Evolutionary conservation across 2,329 filamentous ascomycete genomes (phyloP).

Genomic region (Aphanocladium album): DNA sequence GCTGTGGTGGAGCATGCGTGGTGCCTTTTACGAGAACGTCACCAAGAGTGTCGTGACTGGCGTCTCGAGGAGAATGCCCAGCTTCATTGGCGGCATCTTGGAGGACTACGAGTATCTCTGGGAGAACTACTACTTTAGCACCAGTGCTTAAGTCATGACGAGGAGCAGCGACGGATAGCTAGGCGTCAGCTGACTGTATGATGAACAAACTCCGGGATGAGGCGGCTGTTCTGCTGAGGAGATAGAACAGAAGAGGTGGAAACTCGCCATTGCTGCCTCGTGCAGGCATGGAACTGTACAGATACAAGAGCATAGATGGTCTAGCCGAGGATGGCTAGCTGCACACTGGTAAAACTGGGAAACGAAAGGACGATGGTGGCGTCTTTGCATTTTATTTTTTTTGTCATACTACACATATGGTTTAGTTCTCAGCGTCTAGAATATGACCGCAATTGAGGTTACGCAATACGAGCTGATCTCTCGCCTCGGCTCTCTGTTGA

Average conservation of each 20-base stretch:
- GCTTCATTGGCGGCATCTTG: slow-evolving; percentile 76
- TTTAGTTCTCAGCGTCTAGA: not conserved
- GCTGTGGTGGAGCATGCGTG: slow-evolving; percentile 94
- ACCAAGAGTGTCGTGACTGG: slow-evolving; percentile 70
- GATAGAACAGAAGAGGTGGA: too few species aligned
- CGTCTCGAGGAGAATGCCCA: slow-evolving; percentile 70
- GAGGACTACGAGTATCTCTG: slow-evolving; percentile 97
- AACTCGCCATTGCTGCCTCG: too few species aligned
- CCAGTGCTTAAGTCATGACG: slow-evolving; percentile 33
- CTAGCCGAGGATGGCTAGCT: not conserved
- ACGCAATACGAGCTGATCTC: not conserved
- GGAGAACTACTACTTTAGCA: slow-evolving; percentile 94
- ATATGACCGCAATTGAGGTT: not conserved
- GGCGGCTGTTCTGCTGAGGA: too few species aligned
- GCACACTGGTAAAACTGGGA: not conserved
- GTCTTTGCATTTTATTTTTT: not conserved
- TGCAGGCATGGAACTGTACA: not conserved
- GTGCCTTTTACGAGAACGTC: slow-evolving; percentile 93
- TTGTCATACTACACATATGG: not conserved
- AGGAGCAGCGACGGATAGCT: too few species aligned
- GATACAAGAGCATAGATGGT: not conserved
- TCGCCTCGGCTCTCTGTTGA: not conserved
- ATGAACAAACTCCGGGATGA: too few species aligned
- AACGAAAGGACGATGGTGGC: not conserved
- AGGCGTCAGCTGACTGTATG: too few species aligned